Evolutionary conservation across 2,329 filamentous ascomycete species (phyloP).

Genomic region (Ophiocordyceps camponoti-rufipedis): DNA sequence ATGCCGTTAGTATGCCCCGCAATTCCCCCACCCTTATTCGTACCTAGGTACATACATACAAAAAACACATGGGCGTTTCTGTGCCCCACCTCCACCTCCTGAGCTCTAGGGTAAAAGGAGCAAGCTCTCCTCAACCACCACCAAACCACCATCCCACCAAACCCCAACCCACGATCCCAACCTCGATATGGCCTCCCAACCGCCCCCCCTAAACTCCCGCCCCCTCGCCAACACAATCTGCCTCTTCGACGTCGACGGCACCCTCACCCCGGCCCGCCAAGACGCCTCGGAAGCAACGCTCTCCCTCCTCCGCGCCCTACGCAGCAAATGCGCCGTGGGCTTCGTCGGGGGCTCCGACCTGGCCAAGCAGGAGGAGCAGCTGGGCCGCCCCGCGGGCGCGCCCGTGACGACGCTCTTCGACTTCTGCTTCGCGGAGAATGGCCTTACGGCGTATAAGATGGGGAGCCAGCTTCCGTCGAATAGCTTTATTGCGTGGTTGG

Average conservation of each 20-base stretch:
- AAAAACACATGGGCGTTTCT: background rate
- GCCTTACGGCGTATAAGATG: constrained; percentile 74
- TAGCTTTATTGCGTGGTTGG: constrained; percentile 84
- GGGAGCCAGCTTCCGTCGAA: constrained; percentile 58
- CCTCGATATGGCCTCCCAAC: too few species aligned
- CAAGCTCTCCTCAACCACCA: constrained; percentile 1
- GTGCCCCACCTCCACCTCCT: background rate
- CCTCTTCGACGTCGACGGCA: constrained; percentile 93
- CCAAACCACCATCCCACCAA: too few species aligned
- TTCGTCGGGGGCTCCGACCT: constrained; percentile 89
- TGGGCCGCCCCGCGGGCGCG: constrained; percentile 43
- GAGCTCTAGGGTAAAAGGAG: too few species aligned
- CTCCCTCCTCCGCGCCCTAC: constrained; percentile 56
- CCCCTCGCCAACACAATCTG: constrained; percentile 84
- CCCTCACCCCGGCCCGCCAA: constrained; percentile 64
- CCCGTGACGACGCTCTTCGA: constrained; percentile 81
- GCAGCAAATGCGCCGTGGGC: constrained; percentile 76
- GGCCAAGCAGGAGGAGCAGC: constrained; percentile 87
- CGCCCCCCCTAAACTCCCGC: constrained; percentile 52
- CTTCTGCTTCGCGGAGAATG: constrained; percentile 96
- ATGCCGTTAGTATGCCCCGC: too few species aligned
- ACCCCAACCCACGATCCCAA: constrained; percentile 31
- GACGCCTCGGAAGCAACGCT: constrained; percentile 70
- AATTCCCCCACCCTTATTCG: too few species aligned
- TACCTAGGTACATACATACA: too few species aligned